Evolutionary conservation across 2,329 filamentous ascomycete genomes (phyloP), one percentile per base, ranked within the genome.

Genomic region (Trichoderma atroviride): DNA sequence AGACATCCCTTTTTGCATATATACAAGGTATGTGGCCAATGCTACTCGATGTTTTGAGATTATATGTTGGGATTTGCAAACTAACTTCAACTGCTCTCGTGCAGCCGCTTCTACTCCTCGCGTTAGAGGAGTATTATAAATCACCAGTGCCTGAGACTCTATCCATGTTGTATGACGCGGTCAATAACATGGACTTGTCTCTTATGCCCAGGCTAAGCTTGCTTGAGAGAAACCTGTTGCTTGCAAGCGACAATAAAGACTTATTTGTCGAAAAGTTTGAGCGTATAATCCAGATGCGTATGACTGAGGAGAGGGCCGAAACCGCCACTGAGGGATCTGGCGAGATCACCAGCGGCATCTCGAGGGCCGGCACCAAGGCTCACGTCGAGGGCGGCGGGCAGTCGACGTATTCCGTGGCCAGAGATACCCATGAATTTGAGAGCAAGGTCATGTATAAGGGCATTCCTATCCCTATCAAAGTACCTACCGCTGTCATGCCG

Each of bases 221-320:
- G 43, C 87, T 97, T 9, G 96, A 99, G 80, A 88, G 92, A 62
- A 90, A 93, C 74, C 90, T 99, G 66, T 81, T 99, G 31, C 93
- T 97, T 78, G 90, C 92, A 10, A 97, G 91, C 77, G 94, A 97
- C 75, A 94, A 94, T 74, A 97, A 96, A 78, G 96, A 99, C 78
- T 88, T 99, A 75, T 99, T 99, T 77, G 88, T 97, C 37, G 96
- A 99, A 78, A 99, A 98, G 78, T 99, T 99, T 75, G 94, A 97
- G 79, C 89, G 91, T 72, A 97, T 98, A 90, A 92, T 97, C 68
- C 88, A 94, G 73, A 92, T 92, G 81, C 89, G 93, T 53, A 89
- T 93, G 79, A 86, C 86, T 14, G 89, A 93, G 72, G 92, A 89
- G 72, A 81, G 82, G 57, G 82, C 81, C 22, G 83, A 82, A 24